Evolutionary conservation across 2,329 filamentous ascomycete genomes (phyloP).

Genomic region (Metarhizium brunneum): DNA sequence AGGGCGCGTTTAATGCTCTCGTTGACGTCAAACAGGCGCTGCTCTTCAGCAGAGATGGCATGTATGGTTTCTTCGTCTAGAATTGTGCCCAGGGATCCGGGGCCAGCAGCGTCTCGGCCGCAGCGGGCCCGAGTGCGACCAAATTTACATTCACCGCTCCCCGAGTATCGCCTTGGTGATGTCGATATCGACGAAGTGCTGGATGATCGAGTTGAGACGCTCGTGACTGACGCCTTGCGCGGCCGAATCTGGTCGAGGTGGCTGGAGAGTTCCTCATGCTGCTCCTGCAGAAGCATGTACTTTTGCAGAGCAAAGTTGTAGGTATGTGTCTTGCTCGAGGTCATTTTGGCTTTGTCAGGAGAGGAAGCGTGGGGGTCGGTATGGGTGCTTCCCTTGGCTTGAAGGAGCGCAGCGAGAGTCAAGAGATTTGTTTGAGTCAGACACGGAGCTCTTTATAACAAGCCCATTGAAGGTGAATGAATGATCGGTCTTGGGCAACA

Average conservation of each 20-base stretch:
- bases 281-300: constrained; percentile 43
- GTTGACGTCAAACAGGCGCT: constrained; percentile 46
- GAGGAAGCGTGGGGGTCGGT: not conserved
- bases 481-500: constrained; percentile 3
- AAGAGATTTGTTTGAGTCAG: not conserved
- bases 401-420: not conserved
- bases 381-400: not conserved
- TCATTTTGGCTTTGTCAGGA: constrained; percentile 17
- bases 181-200: constrained; percentile 51
- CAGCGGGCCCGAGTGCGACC: constrained; percentile 20
- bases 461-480: not conserved
- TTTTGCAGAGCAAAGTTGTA: constrained; percentile 42
- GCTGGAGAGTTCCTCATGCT: constrained; percentile 42
- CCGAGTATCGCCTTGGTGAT: constrained; percentile 35
- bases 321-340: constrained; percentile 16
- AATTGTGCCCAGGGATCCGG: constrained; percentile 28
- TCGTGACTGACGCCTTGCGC: constrained; percentile 23
- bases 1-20: constrained; percentile 52
- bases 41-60: constrained; percentile 42
- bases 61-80: constrained; percentile 37
- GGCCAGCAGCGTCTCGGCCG: constrained; percentile 21
- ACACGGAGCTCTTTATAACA: not conserved
- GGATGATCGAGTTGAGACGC: constrained; percentile 33
- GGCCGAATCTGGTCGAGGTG: constrained; percentile 43
- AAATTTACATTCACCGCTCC: constrained; percentile 18